Evolutionary conservation across 441 rosid species (phyloP).

Genomic region (Isatis lusitanica): DNA sequence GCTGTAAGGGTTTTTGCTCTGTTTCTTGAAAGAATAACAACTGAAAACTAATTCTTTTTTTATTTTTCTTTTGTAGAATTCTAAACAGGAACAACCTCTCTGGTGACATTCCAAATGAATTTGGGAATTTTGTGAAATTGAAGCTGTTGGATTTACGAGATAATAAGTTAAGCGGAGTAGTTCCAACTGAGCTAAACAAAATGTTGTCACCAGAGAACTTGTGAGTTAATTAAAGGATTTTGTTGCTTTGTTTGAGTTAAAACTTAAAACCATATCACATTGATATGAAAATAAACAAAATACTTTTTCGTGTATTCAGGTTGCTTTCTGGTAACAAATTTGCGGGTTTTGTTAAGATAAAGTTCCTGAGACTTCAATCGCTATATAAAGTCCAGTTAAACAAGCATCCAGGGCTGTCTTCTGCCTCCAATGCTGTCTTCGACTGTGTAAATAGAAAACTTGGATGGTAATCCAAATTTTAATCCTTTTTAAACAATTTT

Average conservation of each 20-base stretch:
- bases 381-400: constrained; percentile 54
- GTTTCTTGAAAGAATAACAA: constrained; percentile 2
- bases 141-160: constrained; percentile 66
- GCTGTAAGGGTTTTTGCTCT: constrained; percentile 53
- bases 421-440: constrained; percentile 29
- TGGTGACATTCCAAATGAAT: constrained; percentile 65
- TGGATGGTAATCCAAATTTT: constrained; percentile 49
- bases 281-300: too few relatives aligned
- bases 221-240: constrained; percentile 48
- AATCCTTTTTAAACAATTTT: not conserved
- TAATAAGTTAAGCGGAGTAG: constrained; percentile 57
- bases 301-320: constrained; percentile 44
- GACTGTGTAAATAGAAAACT: constrained; percentile 50
- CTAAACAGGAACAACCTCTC: constrained; percentile 54
- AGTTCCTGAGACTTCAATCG: constrained; percentile 47
- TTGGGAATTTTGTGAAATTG: constrained; percentile 51
- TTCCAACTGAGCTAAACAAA: constrained; percentile 57
- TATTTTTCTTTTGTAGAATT: constrained; percentile 38
- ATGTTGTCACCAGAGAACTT: constrained; percentile 50
- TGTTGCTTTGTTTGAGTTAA: too few relatives aligned
- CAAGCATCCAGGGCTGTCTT: constrained; percentile 34
- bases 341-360: constrained; percentile 45
- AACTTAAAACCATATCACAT: too few relatives aligned
- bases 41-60: constrained; percentile 9
- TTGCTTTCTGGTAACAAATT: constrained; percentile 60